Evolutionary conservation across 805 yeast species (phyloP).

Genomic region (Yarrowia bubula): DNA sequence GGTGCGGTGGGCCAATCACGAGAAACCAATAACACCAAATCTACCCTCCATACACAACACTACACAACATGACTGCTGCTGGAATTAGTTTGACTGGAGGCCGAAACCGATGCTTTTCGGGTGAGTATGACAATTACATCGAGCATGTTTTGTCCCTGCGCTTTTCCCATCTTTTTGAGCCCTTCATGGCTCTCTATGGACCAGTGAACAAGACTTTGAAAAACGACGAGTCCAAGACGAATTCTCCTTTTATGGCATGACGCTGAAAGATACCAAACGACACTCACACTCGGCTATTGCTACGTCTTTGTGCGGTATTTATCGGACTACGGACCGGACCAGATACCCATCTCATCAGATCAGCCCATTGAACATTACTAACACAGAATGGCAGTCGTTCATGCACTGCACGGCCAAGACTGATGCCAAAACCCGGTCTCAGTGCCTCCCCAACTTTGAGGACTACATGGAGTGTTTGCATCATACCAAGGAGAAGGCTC

Average conservation of each 20-base stretch:
- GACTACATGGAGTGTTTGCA: constrained; percentile 53
- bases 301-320: too few species aligned
- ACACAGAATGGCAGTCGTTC: constrained; percentile 46
- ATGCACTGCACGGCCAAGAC: constrained; percentile 47
- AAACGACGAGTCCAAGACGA: neutral
- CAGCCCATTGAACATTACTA: neutral
- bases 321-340: neutral
- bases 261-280: neutral
- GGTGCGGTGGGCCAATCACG: constrained; percentile 21
- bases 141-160: neutral
- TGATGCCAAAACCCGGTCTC: constrained; percentile 34
- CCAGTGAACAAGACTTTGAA: neutral
- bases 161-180: neutral
- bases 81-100: constrained; percentile 47
- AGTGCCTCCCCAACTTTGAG: constrained; percentile 46
- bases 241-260: neutral
- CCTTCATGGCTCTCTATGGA: neutral
- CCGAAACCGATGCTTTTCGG: constrained; percentile 47
- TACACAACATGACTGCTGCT: constrained; percentile 39
- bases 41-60: constrained; percentile 19
- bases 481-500: constrained; percentile 45
- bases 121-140: constrained; percentile 36
- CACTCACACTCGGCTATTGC: neutral
- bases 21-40: constrained; percentile 9
- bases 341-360: neutral